phyloP scores from a whole-genome alignment of 192 early-diverging fungal genomes.

The Kappamyces sp. region DNA sequence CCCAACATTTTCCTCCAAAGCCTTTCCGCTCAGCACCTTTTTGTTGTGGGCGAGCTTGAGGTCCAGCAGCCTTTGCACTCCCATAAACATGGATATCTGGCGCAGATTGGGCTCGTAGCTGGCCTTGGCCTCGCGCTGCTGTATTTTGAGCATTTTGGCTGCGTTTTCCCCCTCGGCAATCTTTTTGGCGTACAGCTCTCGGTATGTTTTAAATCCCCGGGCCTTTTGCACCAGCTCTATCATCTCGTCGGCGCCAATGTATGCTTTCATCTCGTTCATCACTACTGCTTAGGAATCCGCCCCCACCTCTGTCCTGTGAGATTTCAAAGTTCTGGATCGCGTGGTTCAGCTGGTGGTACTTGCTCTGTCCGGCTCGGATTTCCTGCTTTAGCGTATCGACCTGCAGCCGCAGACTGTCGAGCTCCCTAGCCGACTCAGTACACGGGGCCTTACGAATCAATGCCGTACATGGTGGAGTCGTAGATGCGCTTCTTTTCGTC shows the following conservation, averaged over 20 bases:
- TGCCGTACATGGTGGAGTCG: constrained; percentile 48
- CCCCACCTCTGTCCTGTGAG: constrained; percentile 42
- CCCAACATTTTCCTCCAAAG: constrained; percentile 6
- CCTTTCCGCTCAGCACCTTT: constrained; percentile 33
- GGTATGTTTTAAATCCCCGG: constrained; percentile 58
- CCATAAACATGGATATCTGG: constrained; percentile 38
- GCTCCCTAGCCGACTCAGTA: constrained; percentile 31
- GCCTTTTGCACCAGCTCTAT: constrained; percentile 42
- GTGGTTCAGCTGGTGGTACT: constrained; percentile 43
- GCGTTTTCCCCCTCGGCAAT: constrained; percentile 46
- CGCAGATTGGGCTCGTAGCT: constrained; percentile 43
- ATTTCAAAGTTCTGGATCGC: constrained; percentile 34
- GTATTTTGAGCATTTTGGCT: constrained; percentile 38
- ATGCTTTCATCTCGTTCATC: constrained; percentile 57
- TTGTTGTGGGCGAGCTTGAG: constrained; percentile 40
- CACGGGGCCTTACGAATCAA: constrained; percentile 37
- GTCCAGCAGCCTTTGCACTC: constrained; percentile 33
- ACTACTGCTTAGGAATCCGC: constrained; percentile 22
- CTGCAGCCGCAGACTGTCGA: constrained; percentile 35
- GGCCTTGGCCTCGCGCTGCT: constrained; percentile 53
- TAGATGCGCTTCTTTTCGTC: constrained; percentile 46
- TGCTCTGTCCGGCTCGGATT: constrained; percentile 41
- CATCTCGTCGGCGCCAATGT: constrained; percentile 57
- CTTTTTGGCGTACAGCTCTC: constrained; percentile 50
- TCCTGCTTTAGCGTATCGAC: constrained; percentile 40